A percentile compares a stretch with the other conserved stretches of the same genome.
Conservation (phyloP, 495 filamentous ascomycete genomes). For the Apiosordaria backusii region DNA sequence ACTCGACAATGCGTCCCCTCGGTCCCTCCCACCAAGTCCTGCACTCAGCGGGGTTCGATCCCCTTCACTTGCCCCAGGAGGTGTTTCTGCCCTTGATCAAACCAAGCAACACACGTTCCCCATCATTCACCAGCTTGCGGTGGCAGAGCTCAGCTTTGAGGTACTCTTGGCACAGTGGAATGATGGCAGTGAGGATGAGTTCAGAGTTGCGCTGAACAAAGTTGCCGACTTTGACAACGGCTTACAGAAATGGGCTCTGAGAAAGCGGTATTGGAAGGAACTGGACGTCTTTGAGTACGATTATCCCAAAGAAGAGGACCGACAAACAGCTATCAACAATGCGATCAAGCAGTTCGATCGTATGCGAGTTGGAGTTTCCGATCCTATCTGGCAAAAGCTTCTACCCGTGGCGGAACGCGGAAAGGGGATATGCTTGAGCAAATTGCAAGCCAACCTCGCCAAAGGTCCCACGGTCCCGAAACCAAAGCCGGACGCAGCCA, state of each 20-base stretch:
- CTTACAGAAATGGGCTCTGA: slow-evolving; percentile 61
- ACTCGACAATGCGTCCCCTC: slow-evolving; percentile 46
- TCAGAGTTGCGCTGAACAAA: slow-evolving; percentile 53
- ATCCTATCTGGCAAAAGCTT: slow-evolving; percentile 76
- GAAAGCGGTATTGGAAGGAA: slow-evolving; percentile 72
- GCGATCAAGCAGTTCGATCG: slow-evolving; percentile 80
- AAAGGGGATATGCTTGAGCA: slow-evolving; percentile 76
- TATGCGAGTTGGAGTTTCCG: slow-evolving; percentile 64
- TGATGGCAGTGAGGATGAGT: slow-evolving; percentile 54
- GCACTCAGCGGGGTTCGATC: slow-evolving; percentile 50
- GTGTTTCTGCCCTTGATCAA: slow-evolving; percentile 51
- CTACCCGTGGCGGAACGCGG: slow-evolving; percentile 70
- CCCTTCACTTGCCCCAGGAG: slow-evolving; percentile 50
- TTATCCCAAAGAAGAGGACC: slow-evolving; percentile 63
- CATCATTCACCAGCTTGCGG: slow-evolving; percentile 71
- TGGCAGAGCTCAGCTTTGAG: slow-evolving; percentile 55
- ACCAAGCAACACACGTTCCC: slow-evolving; percentile 54
- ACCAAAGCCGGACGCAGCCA: slow-evolving; percentile 53
- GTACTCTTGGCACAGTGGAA: slow-evolving; percentile 55
- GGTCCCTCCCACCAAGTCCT: slow-evolving; percentile 64
- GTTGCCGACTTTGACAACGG: slow-evolving; percentile 54
- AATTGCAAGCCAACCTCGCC: slow-evolving; percentile 59
- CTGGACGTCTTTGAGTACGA: slow-evolving; percentile 77
- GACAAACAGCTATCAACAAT: slow-evolving; percentile 76
- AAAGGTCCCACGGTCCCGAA: slow-evolving; percentile 57